Conservation (phyloP, 305 asterid species). For the Solanum hybrid region DNA sequence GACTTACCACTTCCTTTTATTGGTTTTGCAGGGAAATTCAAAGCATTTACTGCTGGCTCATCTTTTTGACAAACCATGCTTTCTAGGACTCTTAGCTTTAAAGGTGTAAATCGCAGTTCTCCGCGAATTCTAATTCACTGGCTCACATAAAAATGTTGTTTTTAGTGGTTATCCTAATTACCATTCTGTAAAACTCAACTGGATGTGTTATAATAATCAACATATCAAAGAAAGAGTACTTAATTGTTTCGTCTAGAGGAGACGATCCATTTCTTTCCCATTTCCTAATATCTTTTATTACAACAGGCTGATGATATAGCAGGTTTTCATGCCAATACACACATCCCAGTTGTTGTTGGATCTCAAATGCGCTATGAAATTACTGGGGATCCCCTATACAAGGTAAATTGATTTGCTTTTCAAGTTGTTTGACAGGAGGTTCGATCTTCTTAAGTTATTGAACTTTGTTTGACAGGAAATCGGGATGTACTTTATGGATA, state of each 20-base stretch:
- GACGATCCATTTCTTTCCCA: neutral
- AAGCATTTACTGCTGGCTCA: conserved; percentile 77
- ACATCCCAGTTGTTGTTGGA: conserved; percentile 83
- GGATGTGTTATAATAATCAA: neutral
- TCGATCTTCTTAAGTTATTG: neutral
- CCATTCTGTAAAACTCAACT: neutral
- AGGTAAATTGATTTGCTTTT: conserved; percentile 27
- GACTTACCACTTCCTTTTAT: neutral
- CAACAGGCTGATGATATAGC: conserved; percentile 72
- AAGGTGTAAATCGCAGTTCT: conserved; percentile 39
- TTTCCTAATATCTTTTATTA: neutral
- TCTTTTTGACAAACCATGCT: conserved; percentile 93
- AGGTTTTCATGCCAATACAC: conserved; percentile 78
- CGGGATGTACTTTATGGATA: conserved; percentile 67
- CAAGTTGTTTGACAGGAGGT: neutral
- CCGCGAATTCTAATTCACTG: neutral
- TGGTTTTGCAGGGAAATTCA: conserved; percentile 56
- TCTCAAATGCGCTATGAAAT: conserved; percentile 88
- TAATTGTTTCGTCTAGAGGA: neutral
- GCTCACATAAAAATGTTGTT: neutral
- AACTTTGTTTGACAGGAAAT: conserved; percentile 43
- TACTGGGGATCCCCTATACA: conserved; percentile 73
- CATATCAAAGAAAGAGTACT: neutral
- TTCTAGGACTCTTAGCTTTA: conserved; percentile 71
- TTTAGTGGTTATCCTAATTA: neutral